phyloP scores from a whole-genome alignment of 2,329 filamentous ascomycete genomes.

The Colletotrichum sp. region DNA sequence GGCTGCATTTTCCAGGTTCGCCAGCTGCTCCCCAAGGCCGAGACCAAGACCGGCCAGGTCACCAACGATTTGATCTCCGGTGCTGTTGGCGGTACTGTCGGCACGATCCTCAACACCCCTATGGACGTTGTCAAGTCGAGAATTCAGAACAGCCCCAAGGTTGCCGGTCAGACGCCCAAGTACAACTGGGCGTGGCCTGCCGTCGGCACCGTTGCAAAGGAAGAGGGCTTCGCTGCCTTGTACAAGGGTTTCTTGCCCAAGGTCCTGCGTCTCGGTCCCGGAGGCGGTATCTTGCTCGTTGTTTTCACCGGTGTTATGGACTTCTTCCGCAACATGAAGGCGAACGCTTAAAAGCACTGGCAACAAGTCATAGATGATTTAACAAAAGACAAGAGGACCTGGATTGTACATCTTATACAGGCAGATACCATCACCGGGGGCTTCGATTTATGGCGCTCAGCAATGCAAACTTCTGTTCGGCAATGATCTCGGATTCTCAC shows the following conservation, averaged over 20 bases:
- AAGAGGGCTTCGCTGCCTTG: slow-evolving; percentile 89
- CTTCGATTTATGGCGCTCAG: slow-evolving; percentile 2
- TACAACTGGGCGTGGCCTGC: slow-evolving; percentile 99
- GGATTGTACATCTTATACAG: slow-evolving; percentile 15
- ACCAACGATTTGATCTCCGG: slow-evolving; percentile 88
- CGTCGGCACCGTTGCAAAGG: slow-evolving; percentile 83
- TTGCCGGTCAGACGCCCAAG: slow-evolving; percentile 83
- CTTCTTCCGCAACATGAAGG: slow-evolving; percentile 77
- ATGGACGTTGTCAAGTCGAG: slow-evolving; percentile 98
- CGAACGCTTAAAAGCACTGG: slow-evolving; percentile 19
- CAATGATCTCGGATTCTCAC: neutral
- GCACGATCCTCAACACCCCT: slow-evolving; percentile 93
- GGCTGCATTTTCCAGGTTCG: slow-evolving; percentile 98
- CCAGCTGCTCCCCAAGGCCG: slow-evolving; percentile 79
- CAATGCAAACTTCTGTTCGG: slow-evolving; percentile 4
- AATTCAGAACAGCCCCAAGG: slow-evolving; percentile 91
- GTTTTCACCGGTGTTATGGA: slow-evolving; percentile 91
- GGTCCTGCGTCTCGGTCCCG: slow-evolving; percentile 63
- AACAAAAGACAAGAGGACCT: neutral
- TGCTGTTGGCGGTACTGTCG: slow-evolving; percentile 82
- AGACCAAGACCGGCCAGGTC: slow-evolving; percentile 82
- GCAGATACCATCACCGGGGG: slow-evolving; percentile 10
- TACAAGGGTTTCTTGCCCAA: slow-evolving; percentile 99
- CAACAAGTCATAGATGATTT: neutral
- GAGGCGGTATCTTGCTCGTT: slow-evolving; percentile 75